phyloP scores from a whole-genome alignment of 1,139 yeast species.

The Pichia kudriavzevii region DNA sequence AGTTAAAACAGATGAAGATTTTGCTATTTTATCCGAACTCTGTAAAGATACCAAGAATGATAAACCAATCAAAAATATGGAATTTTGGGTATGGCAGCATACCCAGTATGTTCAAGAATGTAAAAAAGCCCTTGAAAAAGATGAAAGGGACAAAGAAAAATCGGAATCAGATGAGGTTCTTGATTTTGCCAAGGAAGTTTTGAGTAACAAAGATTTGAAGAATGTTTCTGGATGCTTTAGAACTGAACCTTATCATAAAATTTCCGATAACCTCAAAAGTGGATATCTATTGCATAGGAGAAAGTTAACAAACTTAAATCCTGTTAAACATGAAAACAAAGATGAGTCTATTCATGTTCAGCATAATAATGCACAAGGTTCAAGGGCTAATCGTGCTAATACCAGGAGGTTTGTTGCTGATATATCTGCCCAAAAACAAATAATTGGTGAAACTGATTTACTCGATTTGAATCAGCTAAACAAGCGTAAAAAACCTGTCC shows the following conservation, averaged over 20 bases:
- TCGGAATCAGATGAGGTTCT: slow-evolving; percentile 27
- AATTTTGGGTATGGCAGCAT: slow-evolving; percentile 66
- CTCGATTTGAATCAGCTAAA: slow-evolving; percentile 71
- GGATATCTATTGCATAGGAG: slow-evolving; percentile 77
- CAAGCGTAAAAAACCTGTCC: slow-evolving; percentile 87
- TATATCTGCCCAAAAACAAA: slow-evolving; percentile 71
- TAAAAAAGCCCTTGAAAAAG: slow-evolving; percentile 22
- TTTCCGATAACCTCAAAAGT: slow-evolving; percentile 64
- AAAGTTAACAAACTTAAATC: slow-evolving; percentile 46
- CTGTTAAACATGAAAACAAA: slow-evolving; percentile 51
- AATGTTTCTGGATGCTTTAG: slow-evolving; percentile 57
- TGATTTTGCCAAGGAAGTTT: slow-evolving; percentile 22
- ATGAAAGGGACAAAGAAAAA: slow-evolving; percentile 22
- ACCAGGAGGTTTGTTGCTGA: slow-evolving; percentile 90
- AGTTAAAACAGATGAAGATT: slow-evolving; percentile 72
- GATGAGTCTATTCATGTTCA: slow-evolving; percentile 30
- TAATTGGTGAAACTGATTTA: slow-evolving; percentile 78
- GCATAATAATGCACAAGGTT: slow-evolving; percentile 41
- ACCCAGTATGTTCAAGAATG: too few species aligned
- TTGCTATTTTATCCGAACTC: slow-evolving; percentile 41
- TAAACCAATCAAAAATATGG: slow-evolving; percentile 33
- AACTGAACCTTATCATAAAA: slow-evolving; percentile 68
- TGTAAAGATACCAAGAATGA: slow-evolving; percentile 29
- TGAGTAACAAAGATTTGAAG: slow-evolving; percentile 17
- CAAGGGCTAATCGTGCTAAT: slow-evolving; percentile 82